Evolutionary conservation across 2,329 filamentous ascomycete genomes (phyloP).

Genomic region (Trichoderma sp.): DNA sequence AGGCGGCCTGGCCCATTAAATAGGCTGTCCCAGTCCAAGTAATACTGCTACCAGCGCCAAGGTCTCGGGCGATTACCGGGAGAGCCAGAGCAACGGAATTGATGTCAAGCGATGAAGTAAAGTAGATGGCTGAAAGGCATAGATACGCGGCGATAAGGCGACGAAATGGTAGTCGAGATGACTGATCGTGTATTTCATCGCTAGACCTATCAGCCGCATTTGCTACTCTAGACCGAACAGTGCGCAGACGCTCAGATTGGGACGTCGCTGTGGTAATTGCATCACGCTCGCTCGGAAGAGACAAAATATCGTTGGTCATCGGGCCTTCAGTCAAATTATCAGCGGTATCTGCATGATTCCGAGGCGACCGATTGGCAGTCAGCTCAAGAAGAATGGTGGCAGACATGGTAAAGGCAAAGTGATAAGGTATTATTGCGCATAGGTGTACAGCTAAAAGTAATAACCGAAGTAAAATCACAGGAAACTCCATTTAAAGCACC

Average conservation of each 20-base stretch:
- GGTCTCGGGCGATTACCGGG: neutral
- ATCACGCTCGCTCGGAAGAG: neutral
- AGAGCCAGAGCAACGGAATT: neutral
- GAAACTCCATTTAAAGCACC: neutral
- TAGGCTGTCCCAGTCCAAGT: neutral
- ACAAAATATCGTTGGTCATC: neutral
- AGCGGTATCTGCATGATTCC: neutral
- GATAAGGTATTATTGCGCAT: neutral
- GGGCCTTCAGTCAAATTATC: neutral
- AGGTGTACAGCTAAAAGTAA: neutral
- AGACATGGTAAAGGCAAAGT: neutral
- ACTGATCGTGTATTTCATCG: neutral
- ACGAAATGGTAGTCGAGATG: neutral
- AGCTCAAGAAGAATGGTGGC: neutral
- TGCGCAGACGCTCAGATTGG: neutral
- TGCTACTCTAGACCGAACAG: neutral
- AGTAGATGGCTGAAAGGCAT: neutral
- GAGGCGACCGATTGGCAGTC: neutral
- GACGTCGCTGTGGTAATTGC: neutral
- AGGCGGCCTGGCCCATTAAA: neutral
- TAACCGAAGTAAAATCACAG: neutral
- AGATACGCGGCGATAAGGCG: neutral
- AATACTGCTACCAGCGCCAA: neutral
- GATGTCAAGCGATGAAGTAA: neutral
- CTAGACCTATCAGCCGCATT: neutral